Evolutionary conservation across 306 rosid species (phyloP), one percentile per base, ranked within the genome.

Genomic region (Dicorynia guianensis): DNA sequence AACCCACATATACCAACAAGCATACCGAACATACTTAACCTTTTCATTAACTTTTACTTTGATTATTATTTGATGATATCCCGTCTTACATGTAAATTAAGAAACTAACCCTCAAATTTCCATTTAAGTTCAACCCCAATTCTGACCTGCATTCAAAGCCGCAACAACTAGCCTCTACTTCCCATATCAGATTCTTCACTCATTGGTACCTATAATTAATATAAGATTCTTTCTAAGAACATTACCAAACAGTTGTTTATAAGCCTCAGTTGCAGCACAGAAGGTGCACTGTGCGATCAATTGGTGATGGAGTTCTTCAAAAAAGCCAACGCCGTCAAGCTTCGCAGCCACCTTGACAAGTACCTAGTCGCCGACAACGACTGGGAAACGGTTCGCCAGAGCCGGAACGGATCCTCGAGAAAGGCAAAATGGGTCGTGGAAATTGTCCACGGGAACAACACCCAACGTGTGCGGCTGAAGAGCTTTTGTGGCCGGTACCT

Each of bases 301-400:
- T 15, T 11, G 13, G n/a, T 7, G n/a, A 93, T 93, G 98, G 98
- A 93, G 86, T 52, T 75, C 17, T 93, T 93, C 83, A 80, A 56
- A 64, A 83, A 83, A 73, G 39, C 80, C 17, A 79, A 76, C 43
- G 79, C 82, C 6, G 90, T 93, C 46, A 87, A 70, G 65, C 89
- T 93, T 30, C 92, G 89, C 0, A 87, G 93, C 86, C 96, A 91
- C 79, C 87, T 87, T 0, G 91, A 79, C 25, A 93, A 93, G 72
- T 91, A 86, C 81, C 84, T 93, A 5, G 79, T 76, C 0, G 90
- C 94, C 25, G 94, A 80, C 48, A 90, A 85, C 30, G 83, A 78
- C 54, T 4, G 14, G 0, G 68, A 84, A 8, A 87, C 80, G 42
- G 74, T 94, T 11, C 88, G 89, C 5, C 98, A 91, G 78, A 91